Percentiles rank a stretch among this genome's conserved stretches.
phyloP scores from a whole-genome alignment of 2,329 filamentous ascomycete genomes.

The Pestalotiopsis fici region DNA sequence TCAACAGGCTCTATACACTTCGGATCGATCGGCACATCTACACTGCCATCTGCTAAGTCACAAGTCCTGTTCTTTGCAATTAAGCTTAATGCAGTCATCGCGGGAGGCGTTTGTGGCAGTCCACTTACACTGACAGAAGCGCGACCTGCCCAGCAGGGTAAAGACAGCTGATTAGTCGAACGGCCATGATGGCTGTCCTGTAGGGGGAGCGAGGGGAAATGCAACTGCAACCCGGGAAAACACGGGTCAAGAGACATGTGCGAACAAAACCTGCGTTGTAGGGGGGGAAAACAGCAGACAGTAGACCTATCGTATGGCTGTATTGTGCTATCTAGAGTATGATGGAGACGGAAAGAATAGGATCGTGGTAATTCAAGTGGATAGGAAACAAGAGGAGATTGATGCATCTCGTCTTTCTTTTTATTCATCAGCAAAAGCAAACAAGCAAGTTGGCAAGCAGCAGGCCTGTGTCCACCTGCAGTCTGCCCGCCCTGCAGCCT shows the following conservation, averaged over 20 bases:
- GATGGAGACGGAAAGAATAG: background rate
- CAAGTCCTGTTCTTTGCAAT: background rate
- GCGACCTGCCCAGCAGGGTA: conserved; percentile 1
- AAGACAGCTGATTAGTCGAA: background rate
- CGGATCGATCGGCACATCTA: background rate
- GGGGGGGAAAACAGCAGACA: background rate
- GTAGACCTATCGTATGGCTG: background rate
- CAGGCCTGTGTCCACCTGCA: background rate
- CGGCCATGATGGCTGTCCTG: background rate
- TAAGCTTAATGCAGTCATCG: background rate
- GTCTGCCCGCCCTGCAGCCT: background rate
- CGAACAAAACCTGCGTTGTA: background rate
- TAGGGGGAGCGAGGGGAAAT: background rate
- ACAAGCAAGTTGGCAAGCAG: background rate
- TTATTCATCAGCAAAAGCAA: background rate
- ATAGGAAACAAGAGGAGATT: background rate
- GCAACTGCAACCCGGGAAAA: background rate
- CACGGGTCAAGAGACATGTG: background rate
- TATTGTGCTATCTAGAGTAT: background rate
- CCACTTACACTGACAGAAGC: background rate
- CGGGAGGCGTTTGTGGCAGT: background rate
- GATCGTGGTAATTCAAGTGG: background rate
- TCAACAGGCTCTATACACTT: background rate
- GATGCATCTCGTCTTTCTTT: background rate
- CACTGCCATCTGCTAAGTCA: background rate